Conservation (phyloP, 108 stramenopile species). For the Cyclotella kingstonii region DNA sequence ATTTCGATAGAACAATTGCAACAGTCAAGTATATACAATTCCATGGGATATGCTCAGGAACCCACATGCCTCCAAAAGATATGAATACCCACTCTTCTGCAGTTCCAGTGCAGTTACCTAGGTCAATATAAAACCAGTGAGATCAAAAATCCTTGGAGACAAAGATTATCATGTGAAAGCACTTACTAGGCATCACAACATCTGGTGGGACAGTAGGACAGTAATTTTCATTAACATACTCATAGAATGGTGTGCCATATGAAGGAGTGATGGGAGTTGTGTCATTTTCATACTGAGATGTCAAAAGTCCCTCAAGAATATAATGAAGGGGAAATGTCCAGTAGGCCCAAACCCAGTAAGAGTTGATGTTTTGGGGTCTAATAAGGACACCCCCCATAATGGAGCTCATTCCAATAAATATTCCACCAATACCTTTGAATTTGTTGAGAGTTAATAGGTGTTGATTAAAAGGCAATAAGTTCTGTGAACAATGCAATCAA, state of each 20-base stretch:
- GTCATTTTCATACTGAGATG: conserved; percentile 56
- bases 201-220: conserved; percentile 18
- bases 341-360: conserved; percentile 57
- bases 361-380: conserved; percentile 48
- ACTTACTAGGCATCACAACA: not conserved
- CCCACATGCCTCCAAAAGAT: conserved; percentile 55
- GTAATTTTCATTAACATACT: conserved; percentile 24
- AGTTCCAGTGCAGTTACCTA: conserved; percentile 40
- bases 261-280: conserved; percentile 54
- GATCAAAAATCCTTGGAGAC: not conserved
- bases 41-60: conserved; percentile 49
- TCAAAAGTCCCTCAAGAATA: conserved; percentile 56
- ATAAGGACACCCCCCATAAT: conserved; percentile 66
- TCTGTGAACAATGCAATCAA: not conserved
- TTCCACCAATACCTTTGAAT: conserved; percentile 51
- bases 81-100: conserved; percentile 61
- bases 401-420: conserved; percentile 49
- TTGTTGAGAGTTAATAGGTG: not conserved
- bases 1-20: conserved; percentile 42
- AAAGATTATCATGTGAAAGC: not conserved
- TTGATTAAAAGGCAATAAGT: not conserved
- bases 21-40: conserved; percentile 49
- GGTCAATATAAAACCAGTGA: not conserved
- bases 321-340: conserved; percentile 56
- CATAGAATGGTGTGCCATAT: conserved; percentile 47